These are phyloP conservation scores for Plasmodium yoelii DNA, from an alignment of 169 alveolate genomes.

Conservation along the genomic window DNA sequence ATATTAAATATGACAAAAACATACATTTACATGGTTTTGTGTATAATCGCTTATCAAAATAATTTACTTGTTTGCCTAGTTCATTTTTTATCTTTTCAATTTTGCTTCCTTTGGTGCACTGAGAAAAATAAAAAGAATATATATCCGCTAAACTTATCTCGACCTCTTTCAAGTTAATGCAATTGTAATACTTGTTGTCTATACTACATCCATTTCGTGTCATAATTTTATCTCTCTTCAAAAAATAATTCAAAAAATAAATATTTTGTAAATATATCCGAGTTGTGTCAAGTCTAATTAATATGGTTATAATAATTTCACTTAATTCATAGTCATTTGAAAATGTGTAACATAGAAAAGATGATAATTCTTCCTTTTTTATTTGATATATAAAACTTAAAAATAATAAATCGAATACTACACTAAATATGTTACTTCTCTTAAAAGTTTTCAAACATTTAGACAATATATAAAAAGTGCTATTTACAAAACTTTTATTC, in stretches of 20 bases:
- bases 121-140: constrained; percentile 31
- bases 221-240: not conserved
- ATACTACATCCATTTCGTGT: not conserved
- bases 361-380: not conserved
- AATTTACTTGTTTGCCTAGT: not conserved
- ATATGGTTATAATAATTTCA: constrained; percentile 27
- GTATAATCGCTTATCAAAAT: constrained; percentile 4
- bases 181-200: not conserved
- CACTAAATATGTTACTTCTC: constrained; percentile 8
- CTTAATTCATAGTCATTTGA: constrained; percentile 7
- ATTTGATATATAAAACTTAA: constrained; percentile 28
- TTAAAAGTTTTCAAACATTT: constrained; percentile 32
- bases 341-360: constrained; percentile 13
- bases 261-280: not conserved
- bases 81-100: not conserved
- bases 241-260: constrained; percentile 41
- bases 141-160: constrained; percentile 11
- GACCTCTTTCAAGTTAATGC: not conserved
- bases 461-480: constrained; percentile 41
- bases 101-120: not conserved
- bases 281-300: constrained; percentile 5
- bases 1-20: constrained; percentile 47
- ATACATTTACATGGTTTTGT: constrained; percentile 63
- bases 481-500: constrained; percentile 13
- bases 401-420: constrained; percentile 52